Percentiles rank a stretch among this genome's conserved stretches.
Conservation (phyloP, 495 filamentous ascomycete genomes). For the Cairneyella variabilis region DNA sequence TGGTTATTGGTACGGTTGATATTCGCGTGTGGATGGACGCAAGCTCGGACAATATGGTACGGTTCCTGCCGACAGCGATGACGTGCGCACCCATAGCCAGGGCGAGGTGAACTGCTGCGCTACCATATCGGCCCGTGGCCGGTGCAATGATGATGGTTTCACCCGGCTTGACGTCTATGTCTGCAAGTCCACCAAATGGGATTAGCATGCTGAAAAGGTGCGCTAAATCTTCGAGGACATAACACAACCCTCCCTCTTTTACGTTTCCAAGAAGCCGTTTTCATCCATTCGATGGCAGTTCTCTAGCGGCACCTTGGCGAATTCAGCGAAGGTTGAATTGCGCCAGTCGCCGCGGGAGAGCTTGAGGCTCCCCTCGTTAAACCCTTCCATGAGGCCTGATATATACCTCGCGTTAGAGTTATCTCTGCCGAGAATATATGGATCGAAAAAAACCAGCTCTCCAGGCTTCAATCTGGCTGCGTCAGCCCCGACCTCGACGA, state of each 20-base stretch:
- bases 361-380: neutral
- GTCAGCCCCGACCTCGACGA: too few relatives aligned
- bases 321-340: constrained; percentile 16
- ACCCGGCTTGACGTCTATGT: constrained; percentile 46
- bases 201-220: constrained; percentile 25
- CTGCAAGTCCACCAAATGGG: constrained; percentile 47
- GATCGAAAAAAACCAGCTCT: too few relatives aligned
- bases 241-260: constrained; percentile 8
- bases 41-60: constrained; percentile 28
- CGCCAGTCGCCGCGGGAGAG: constrained; percentile 9
- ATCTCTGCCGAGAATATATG: too few relatives aligned
- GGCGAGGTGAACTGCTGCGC: constrained; percentile 44
- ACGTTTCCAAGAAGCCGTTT: neutral
- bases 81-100: constrained; percentile 50
- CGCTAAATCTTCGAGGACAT: constrained; percentile 3
- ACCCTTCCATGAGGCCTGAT: too few relatives aligned
- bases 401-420: too few relatives aligned
- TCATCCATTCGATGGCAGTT: constrained; percentile 18
- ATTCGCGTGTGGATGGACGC: neutral
- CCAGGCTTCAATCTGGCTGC: too few relatives aligned
- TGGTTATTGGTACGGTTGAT: constrained; percentile 27
- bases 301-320: constrained; percentile 12
- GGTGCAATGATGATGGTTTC: constrained; percentile 51
- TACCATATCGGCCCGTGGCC: constrained; percentile 46
- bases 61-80: constrained; percentile 49